Evolutionary conservation across 371 early-diverging fungal species (phyloP), one percentile per base, ranked within the genome.

Genomic region (Actinomucor elegans): DNA sequence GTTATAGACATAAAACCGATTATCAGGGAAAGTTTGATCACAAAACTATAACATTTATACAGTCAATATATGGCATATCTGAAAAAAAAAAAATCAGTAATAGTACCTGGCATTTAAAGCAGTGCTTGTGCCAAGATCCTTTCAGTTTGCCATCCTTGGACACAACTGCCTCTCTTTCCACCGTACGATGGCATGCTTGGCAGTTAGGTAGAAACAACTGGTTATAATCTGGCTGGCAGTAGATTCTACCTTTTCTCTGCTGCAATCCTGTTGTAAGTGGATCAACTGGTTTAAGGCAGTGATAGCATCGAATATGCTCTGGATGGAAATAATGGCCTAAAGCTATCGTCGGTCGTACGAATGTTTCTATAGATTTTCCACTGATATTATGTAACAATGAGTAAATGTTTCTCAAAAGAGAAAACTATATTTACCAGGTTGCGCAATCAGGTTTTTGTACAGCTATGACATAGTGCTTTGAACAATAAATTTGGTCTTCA

Each of bases 1-100:
- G 1, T 87, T 83, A 62, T 80, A 84, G 21, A 91, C 90, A 61
- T 91, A 93, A 58, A 92, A 93, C 18, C 83, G 87, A 60, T 87
- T 90, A 66, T 90, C 85, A 10, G 90, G 90, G 62, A 92, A 93
- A 23, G 81, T 67, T 47, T 66, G 69, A 45, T 66, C 79, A 65
- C 51, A 51, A 20, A 40, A 11, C 51, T 49, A 49, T n/a, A 12
- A 46, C 5, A 4, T 68, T 72, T 41, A 63, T 43, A n/a, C n/a
- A n/a, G n/a, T n/a, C 20, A 23, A n/a, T 38, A 7, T 12, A 27
- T 20, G 36, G 15, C 20, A 37, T 18, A 37, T 18, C 15, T 34
- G 27, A 55, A n/a, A 20, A 40, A 27, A 5, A n/a, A 18, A 28
- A 28, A 15, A 15, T 33, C 7, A 8, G 3, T 21, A 23, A 7